These are phyloP conservation scores for Shiraia bambusicola DNA, from an alignment of 2,329 filamentous ascomycete genomes.

Conservation along the genomic window DNA sequence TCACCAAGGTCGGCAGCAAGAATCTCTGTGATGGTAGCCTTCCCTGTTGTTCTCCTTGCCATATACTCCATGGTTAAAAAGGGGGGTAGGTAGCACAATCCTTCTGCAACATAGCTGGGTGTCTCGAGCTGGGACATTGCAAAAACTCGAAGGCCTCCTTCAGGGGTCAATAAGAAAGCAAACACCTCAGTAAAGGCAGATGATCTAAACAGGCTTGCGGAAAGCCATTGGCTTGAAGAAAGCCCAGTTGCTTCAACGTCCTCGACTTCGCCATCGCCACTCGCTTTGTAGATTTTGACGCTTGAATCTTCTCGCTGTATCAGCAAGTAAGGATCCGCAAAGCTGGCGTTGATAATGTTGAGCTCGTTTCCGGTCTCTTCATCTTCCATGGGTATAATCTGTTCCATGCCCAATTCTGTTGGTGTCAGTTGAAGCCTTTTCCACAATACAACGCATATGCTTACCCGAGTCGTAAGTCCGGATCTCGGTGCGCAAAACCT, in stretches of 20 bases:
- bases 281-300: constrained; percentile 75
- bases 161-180: constrained; percentile 74
- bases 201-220: constrained; percentile 78
- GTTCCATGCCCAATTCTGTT: constrained; percentile 77
- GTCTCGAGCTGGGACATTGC: constrained; percentile 71
- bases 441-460: constrained; percentile 27
- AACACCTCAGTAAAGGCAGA: constrained; percentile 60
- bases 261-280: constrained; percentile 80
- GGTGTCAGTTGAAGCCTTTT: neutral
- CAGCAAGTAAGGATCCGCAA: constrained; percentile 82
- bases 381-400: constrained; percentile 91
- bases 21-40: constrained; percentile 76
- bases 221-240: constrained; percentile 71
- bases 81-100: constrained; percentile 75
- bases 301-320: constrained; percentile 82
- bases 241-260: constrained; percentile 67
- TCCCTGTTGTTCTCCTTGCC: constrained; percentile 68
- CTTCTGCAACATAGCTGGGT: constrained; percentile 73
- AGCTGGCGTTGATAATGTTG: constrained; percentile 75
- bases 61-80: constrained; percentile 71
- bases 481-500: constrained; percentile 83
- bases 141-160: constrained; percentile 78
- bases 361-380: constrained; percentile 77
- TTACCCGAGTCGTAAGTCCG: constrained; percentile 86
- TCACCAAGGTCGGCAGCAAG: constrained; percentile 85